A percentile compares a stretch with the other conserved stretches of the same genome.
Evolutionary conservation across 352 stramenopile species (phyloP).

Genomic region (Phytophthora idaei): DNA sequence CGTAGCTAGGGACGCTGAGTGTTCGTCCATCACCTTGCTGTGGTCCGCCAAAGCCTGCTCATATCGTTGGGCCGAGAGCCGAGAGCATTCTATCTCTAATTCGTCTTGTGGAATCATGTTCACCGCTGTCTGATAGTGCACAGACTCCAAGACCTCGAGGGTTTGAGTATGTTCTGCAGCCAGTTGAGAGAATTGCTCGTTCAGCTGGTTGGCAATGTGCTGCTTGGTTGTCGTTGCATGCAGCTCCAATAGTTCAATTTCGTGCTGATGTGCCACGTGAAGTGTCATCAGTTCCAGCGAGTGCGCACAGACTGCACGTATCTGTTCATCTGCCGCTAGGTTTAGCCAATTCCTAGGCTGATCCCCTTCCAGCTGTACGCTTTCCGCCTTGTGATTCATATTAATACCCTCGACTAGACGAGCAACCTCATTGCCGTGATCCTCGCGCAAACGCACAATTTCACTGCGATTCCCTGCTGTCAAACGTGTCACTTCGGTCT

Average conservation of each 20-base stretch:
- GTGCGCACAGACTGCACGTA: constrained; percentile 22
- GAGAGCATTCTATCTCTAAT: background rate
- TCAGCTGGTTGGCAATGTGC: constrained; percentile 2
- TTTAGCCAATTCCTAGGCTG: background rate
- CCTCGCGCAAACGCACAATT: constrained; percentile 6
- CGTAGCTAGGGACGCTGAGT: constrained; percentile 8
- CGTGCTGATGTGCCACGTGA: constrained; percentile 19
- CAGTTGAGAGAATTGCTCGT: no score
- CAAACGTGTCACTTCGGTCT: background rate
- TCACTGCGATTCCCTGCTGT: background rate
- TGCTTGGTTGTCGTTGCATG: background rate
- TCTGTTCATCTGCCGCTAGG: constrained; percentile 23
- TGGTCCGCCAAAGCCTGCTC: background rate
- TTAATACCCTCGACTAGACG: background rate
- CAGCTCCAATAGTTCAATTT: constrained; percentile 15
- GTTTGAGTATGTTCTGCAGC: no score
- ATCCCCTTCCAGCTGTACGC: no score
- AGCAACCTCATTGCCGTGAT: constrained; percentile 5
- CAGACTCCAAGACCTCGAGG: no score
- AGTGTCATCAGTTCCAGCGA: constrained; percentile 25
- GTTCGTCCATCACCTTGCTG: constrained; percentile 12
- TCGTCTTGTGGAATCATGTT: no score
- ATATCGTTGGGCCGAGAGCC: background rate
- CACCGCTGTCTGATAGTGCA: no score
- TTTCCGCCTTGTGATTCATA: no score